Percentiles rank a stretch among this genome's conserved stretches.
Evolutionary conservation across 257 asterid species (phyloP).

Genomic region (Fraxinus excelsior): DNA sequence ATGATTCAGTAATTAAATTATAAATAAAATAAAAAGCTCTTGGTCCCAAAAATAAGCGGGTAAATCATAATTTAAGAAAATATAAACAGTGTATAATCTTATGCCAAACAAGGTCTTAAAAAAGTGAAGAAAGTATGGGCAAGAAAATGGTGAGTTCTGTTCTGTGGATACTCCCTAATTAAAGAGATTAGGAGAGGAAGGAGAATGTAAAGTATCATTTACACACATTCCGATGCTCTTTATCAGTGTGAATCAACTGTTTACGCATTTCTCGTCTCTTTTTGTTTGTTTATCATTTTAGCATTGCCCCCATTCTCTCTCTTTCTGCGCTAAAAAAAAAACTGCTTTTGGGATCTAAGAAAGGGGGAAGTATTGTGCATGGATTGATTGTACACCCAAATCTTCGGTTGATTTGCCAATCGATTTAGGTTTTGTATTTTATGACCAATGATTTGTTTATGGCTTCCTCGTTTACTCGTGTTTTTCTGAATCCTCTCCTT

Average conservation of each 20-base stretch:
- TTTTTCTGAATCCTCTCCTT: constrained; percentile 11
- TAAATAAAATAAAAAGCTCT: no score
- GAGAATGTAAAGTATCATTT: constrained; percentile 32
- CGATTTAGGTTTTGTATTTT: constrained; percentile 27
- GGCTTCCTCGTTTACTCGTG: constrained; percentile 27
- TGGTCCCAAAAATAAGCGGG: no score
- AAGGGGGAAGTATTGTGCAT: constrained; percentile 37
- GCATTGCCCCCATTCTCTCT: constrained; percentile 24
- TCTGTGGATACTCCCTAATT: not conserved
- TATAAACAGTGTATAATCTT: no score
- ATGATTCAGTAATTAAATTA: no score
- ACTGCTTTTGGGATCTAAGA: constrained; percentile 13
- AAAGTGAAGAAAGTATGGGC: not conserved
- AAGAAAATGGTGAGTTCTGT: constrained; percentile 27
- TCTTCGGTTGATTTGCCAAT: constrained; percentile 34
- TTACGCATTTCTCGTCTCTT: constrained; percentile 20
- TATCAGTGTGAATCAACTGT: constrained; percentile 26
- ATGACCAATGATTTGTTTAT: constrained; percentile 21
- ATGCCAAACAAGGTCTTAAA: not conserved
- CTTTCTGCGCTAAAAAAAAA: constrained; percentile 11
- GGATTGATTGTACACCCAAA: constrained; percentile 15
- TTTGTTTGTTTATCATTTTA: constrained; percentile 23
- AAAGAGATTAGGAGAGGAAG: constrained; percentile 27
- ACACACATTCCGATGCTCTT: constrained; percentile 47
- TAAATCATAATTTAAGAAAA: no score